Percentiles rank a stretch among this genome's conserved stretches.
These are phyloP conservation scores for Phyllosticta ampelicida DNA, from an alignment of 2,329 filamentous ascomycete species.

Conservation along the genomic window DNA sequence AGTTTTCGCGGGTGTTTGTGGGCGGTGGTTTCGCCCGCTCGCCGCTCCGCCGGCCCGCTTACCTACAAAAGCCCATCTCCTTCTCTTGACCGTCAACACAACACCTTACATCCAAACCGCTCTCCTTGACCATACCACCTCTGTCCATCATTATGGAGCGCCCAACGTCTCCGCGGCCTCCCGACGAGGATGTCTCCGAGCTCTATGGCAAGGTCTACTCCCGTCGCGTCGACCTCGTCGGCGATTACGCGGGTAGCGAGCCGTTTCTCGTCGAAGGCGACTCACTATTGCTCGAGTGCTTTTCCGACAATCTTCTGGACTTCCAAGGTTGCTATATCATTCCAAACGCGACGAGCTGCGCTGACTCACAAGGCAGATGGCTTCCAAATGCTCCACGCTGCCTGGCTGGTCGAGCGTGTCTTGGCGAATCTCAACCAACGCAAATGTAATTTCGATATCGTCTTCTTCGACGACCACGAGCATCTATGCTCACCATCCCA, in stretches of 20 bases:
- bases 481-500: too few relatives aligned
- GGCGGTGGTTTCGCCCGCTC: background rate
- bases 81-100: background rate
- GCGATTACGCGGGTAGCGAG: conserved; percentile 65
- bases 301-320: conserved; percentile 53
- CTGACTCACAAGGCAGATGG: conserved; percentile 30
- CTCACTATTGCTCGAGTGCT: conserved; percentile 54
- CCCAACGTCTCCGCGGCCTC: background rate
- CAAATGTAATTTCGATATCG: conserved; percentile 59
- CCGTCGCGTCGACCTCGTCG: conserved; percentile 44
- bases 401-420: conserved; percentile 58
- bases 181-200: background rate
- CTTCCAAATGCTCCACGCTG: conserved; percentile 61
- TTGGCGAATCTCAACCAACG: conserved; percentile 49
- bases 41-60: background rate
- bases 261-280: conserved; percentile 65
- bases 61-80: background rate
- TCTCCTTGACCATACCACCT: background rate
- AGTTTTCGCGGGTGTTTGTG: background rate
- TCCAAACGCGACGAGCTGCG: background rate
- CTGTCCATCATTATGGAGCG: background rate
- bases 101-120: background rate
- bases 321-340: conserved; percentile 37
- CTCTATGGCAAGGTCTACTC: conserved; percentile 24
- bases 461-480: conserved; percentile 54